phyloP scores from a whole-genome alignment of 1,284 basidiomycete species.

The Meira nashicola region DNA sequence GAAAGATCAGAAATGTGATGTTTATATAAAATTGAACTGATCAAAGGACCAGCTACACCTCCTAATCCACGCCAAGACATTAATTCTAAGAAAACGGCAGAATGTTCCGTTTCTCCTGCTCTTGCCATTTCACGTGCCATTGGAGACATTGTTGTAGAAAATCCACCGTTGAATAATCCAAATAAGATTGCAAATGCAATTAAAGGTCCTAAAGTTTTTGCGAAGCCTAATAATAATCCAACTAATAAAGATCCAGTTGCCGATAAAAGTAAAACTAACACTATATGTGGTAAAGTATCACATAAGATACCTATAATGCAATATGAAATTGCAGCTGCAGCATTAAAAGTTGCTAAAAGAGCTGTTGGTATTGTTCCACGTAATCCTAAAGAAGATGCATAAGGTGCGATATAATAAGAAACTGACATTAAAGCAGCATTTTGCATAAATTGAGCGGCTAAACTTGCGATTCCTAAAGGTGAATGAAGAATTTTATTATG shows the following conservation, averaged over 20 bases:
- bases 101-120: not conserved
- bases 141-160: not conserved
- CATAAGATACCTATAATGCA: constrained; percentile 24
- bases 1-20: not conserved
- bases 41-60: constrained; percentile 26
- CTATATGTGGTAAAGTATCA: constrained; percentile 23
- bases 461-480: not conserved
- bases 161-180: constrained; percentile 18
- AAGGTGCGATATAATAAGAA: constrained; percentile 35
- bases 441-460: constrained; percentile 17
- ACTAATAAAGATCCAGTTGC: constrained; percentile 21
- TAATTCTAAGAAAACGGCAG: constrained; percentile 21
- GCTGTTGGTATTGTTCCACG: constrained; percentile 22
- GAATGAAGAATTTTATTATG: constrained; percentile 1
- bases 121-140: constrained; percentile 14
- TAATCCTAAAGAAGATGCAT: constrained; percentile 27
- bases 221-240: not conserved
- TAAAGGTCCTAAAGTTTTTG: not conserved
- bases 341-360: constrained; percentile 34
- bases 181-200: constrained; percentile 7
- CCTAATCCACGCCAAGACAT: constrained; percentile 22
- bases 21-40: constrained; percentile 26
- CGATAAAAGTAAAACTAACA: constrained; percentile 24
- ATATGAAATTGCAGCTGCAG: constrained; percentile 25
- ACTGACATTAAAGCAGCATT: constrained; percentile 28